Conservation (phyloP, 345 rosid genomes). For the Noccaea bulbosa region DNA sequence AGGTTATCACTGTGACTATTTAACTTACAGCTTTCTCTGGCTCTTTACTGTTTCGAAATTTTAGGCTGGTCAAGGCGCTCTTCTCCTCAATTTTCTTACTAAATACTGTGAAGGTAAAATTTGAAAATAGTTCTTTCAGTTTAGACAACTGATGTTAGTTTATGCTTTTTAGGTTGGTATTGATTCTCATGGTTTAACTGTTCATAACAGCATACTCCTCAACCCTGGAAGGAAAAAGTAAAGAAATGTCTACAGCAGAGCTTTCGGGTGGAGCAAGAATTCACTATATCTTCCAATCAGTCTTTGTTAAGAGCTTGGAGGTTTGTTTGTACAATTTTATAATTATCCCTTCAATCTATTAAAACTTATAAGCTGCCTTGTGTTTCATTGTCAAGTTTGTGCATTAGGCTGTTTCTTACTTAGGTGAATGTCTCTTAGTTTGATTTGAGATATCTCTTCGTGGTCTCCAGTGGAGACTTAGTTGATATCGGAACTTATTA, state of each 20-base stretch:
- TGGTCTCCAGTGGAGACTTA: constrained; percentile 5
- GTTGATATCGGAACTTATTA: constrained; percentile 11
- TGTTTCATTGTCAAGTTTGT: constrained; percentile 8
- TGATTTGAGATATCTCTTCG: constrained; percentile 6
- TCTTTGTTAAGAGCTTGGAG: constrained; percentile 92
- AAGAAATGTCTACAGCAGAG: constrained; percentile 92
- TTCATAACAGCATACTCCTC: constrained; percentile 78
- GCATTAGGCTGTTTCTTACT: constrained; percentile 14
- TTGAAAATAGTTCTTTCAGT: constrained; percentile 2
- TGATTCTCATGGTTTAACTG: constrained; percentile 16
- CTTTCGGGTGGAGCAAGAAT: constrained; percentile 95
- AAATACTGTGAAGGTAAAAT: constrained; percentile 81
- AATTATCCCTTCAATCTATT: background rate
- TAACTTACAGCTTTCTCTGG: constrained; percentile 8
- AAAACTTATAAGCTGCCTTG: background rate
- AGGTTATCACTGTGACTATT: background rate
- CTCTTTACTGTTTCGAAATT: constrained; percentile 18
- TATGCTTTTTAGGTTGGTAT: constrained; percentile 8
- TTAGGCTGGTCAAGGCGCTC: constrained; percentile 94
- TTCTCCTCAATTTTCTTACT: constrained; percentile 79
- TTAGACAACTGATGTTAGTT: background rate
- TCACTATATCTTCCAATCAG: constrained; percentile 85
- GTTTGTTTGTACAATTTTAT: constrained; percentile 46
- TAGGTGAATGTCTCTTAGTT: background rate
- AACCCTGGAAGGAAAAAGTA: constrained; percentile 87